A percentile compares a stretch with the other conserved stretches of the same genome.
Conservation (phyloP, 73 alveolate genomes). For the Paramecium pentaurelia region DNA sequence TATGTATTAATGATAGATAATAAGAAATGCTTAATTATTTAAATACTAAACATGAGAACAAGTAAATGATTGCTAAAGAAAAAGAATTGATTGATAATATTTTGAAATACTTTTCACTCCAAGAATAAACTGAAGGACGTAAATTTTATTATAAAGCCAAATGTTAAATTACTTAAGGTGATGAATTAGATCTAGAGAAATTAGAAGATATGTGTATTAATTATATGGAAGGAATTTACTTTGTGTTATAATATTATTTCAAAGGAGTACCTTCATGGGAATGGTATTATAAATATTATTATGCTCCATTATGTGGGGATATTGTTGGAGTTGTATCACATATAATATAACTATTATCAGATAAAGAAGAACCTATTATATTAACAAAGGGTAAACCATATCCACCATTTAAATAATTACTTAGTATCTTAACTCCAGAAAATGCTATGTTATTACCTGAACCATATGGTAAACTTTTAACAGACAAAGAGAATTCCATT, state of each 20-base stretch:
- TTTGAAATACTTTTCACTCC: background rate
- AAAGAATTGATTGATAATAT: background rate
- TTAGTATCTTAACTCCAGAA: slow-evolving; percentile 51
- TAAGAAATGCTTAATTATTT: slow-evolving; percentile 56
- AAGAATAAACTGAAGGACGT: background rate
- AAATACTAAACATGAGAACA: background rate
- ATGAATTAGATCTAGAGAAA: background rate
- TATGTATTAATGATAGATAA: slow-evolving; percentile 61
- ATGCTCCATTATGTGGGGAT: slow-evolving; percentile 56
- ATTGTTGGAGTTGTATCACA: background rate
- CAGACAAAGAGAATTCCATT: slow-evolving; percentile 3
- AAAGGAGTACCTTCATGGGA: slow-evolving; percentile 72
- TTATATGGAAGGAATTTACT: slow-evolving; percentile 93
- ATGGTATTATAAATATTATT: slow-evolving; percentile 54
- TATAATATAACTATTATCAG: background rate
- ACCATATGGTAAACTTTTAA: background rate
- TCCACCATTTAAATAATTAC: slow-evolving; percentile 50
- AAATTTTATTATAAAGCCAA: background rate
- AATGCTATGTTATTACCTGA: slow-evolving; percentile 41
- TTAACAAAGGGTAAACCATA: slow-evolving; percentile 41
- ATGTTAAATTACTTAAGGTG: background rate
- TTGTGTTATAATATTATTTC: slow-evolving; percentile 92
- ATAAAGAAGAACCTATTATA: background rate
- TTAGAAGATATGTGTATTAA: slow-evolving; percentile 59
- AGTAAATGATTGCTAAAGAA: slow-evolving; percentile 40